phyloP scores from a whole-genome alignment of 805 yeast genomes.

The Yarrowia osloensis region DNA sequence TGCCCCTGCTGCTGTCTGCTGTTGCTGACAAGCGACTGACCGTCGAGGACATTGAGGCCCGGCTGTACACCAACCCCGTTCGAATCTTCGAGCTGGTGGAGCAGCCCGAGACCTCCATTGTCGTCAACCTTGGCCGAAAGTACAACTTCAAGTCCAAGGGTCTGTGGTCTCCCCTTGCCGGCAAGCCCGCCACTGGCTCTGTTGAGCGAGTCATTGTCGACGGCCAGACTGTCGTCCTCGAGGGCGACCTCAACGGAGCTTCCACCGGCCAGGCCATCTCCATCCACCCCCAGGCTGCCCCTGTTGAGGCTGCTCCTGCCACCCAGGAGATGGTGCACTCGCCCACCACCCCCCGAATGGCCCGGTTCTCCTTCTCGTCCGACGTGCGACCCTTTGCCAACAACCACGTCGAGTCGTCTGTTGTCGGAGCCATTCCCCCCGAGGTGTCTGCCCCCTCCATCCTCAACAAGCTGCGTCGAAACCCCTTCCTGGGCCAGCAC shows the following conservation, averaged over 20 bases:
- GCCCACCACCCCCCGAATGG: slow-evolving; percentile 36
- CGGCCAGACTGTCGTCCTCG: slow-evolving; percentile 78
- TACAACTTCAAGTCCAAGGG: slow-evolving; percentile 43
- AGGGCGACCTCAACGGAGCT: slow-evolving; percentile 67
- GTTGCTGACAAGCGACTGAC: slow-evolving; percentile 73
- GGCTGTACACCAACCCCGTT: slow-evolving; percentile 80
- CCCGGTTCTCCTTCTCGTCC: slow-evolving; percentile 36
- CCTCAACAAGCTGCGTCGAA: slow-evolving; percentile 76
- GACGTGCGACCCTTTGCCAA: slow-evolving; percentile 43
- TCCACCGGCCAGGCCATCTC: slow-evolving; percentile 65
- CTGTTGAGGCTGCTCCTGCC: slow-evolving; percentile 21
- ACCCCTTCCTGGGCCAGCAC: slow-evolving; percentile 87
- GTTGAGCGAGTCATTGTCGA: slow-evolving; percentile 84
- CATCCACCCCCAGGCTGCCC: slow-evolving; percentile 40
- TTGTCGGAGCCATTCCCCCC: slow-evolving; percentile 36
- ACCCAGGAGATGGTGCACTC: slow-evolving; percentile 30
- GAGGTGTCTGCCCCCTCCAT: slow-evolving; percentile 61
- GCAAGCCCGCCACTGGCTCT: slow-evolving; percentile 65
- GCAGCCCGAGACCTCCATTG: slow-evolving; percentile 70
- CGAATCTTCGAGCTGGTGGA: slow-evolving; percentile 79
- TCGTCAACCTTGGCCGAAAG: slow-evolving; percentile 78
- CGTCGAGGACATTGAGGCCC: slow-evolving; percentile 66
- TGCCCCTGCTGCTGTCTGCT: slow-evolving; percentile 81
- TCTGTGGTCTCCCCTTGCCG: slow-evolving; percentile 57
- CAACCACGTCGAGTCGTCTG: slow-evolving; percentile 30